Evolutionary conservation across 1,284 basidiomycete genomes (phyloP).

Genomic region (Bjerkandera adusta): DNA sequence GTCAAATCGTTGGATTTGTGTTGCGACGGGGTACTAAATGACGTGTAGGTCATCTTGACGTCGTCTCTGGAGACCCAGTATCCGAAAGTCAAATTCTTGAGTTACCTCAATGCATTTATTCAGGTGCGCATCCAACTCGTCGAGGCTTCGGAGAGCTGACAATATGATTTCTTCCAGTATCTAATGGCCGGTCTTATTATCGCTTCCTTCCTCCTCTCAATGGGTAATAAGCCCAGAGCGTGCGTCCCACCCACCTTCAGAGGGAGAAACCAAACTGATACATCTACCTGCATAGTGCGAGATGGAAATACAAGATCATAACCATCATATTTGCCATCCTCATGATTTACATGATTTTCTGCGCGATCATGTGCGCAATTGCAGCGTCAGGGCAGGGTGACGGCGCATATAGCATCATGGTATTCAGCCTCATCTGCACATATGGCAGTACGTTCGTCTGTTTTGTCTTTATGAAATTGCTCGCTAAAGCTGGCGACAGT

Average conservation of each 20-base stretch:
- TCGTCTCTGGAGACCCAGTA: slow-evolving; percentile 80
- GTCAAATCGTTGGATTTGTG: slow-evolving; percentile 60
- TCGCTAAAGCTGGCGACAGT: slow-evolving; percentile 36
- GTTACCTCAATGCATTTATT: slow-evolving; percentile 75
- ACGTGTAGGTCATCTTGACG: slow-evolving; percentile 77
- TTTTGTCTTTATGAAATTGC: neutral
- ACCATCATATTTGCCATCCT: slow-evolving; percentile 77
- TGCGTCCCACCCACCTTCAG: slow-evolving; percentile 45
- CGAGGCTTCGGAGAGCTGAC: slow-evolving; percentile 4
- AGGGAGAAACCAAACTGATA: too few species aligned
- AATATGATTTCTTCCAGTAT: slow-evolving; percentile 52
- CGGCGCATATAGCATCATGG: slow-evolving; percentile 69
- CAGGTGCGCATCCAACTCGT: slow-evolving; percentile 46
- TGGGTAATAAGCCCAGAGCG: slow-evolving; percentile 95
- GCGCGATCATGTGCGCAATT: slow-evolving; percentile 74
- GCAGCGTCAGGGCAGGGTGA: slow-evolving; percentile 66
- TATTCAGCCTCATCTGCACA: slow-evolving; percentile 84
- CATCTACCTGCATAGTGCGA: too few species aligned
- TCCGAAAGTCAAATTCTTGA: slow-evolving; percentile 70
- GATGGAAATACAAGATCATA: slow-evolving; percentile 84
- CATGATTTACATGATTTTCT: slow-evolving; percentile 80
- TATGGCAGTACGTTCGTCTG: slow-evolving; percentile 64
- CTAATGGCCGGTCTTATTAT: slow-evolving; percentile 82
- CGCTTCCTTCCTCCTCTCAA: slow-evolving; percentile 90
- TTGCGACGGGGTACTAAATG: slow-evolving; percentile 1